Percentiles rank a stretch among this genome's conserved stretches.
phyloP scores from a whole-genome alignment of 2,329 filamentous ascomycete species.

The Daldinia sp. region DNA sequence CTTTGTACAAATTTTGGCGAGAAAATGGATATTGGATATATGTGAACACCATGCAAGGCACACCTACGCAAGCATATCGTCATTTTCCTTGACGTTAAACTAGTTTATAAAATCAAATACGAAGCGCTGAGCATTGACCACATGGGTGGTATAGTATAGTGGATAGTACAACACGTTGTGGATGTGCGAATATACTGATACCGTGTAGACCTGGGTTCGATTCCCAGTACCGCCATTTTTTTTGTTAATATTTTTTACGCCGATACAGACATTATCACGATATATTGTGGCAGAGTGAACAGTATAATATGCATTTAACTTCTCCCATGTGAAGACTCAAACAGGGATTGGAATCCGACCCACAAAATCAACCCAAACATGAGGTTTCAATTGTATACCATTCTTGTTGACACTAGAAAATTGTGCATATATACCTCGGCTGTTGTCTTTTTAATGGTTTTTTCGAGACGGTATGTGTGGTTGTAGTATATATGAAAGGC shows the following conservation, averaged over 20 bases:
- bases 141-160: constrained; percentile 40
- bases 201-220: constrained; percentile 42
- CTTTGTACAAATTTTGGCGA: too few relatives aligned
- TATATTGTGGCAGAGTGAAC: too few relatives aligned
- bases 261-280: too few relatives aligned
- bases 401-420: too few relatives aligned
- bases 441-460: too few relatives aligned
- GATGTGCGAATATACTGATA: constrained; percentile 26
- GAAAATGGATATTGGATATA: background rate
- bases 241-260: constrained; percentile 6
- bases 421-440: too few relatives aligned
- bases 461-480: too few relatives aligned
- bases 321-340: background rate
- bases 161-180: constrained; percentile 43
- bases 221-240: constrained; percentile 39
- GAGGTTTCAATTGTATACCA: too few relatives aligned
- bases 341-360: background rate
- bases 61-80: background rate
- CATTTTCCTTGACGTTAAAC: background rate
- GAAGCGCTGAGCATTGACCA: background rate
- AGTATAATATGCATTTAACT: background rate
- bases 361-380: background rate
- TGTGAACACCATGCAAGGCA: background rate
- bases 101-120: background rate
- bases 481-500: background rate